phyloP scores from a whole-genome alignment of 2,329 filamentous ascomycete genomes.

The Xylaria sp. region DNA sequence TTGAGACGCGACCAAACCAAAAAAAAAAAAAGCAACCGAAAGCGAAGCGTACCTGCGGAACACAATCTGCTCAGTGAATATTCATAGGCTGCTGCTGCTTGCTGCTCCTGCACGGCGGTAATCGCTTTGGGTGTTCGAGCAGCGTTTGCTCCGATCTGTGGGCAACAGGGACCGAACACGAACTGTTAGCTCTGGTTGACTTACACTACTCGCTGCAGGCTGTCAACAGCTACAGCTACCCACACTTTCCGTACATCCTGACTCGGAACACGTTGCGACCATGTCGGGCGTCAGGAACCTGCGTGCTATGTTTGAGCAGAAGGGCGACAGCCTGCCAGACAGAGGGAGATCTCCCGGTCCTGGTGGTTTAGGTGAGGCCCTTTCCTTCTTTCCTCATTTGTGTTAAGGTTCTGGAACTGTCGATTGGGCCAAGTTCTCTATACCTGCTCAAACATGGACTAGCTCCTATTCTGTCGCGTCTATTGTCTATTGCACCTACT shows the following conservation, averaged over 20 bases:
- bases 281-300: conserved; percentile 79
- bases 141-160: conserved; percentile 42
- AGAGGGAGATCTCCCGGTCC: conserved; percentile 74
- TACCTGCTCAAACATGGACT: conserved; percentile 19
- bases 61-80: conserved; percentile 1
- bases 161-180: conserved; percentile 40
- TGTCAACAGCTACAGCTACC: conserved; percentile 12
- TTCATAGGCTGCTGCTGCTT: neutral
- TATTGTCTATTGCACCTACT: conserved; percentile 6
- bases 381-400: conserved; percentile 25
- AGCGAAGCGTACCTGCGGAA: conserved; percentile 1
- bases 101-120: conserved; percentile 31
- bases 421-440: conserved; percentile 6
- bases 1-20: neutral
- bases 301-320: conserved; percentile 82
- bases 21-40: conserved; percentile 9
- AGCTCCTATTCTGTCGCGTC: conserved; percentile 1
- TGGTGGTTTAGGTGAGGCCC: conserved; percentile 55
- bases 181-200: neutral
- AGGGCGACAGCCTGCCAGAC: conserved; percentile 70
- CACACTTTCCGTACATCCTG: conserved; percentile 33
- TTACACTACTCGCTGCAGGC: conserved; percentile 15
- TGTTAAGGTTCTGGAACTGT: conserved; percentile 15
- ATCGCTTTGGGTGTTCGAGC: conserved; percentile 38
- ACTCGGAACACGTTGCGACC: conserved; percentile 49